Base-by-base conservation (phyloP, 2,329 filamentous ascomycete genomes). In the Rutstroemia sydowiana region DNA sequence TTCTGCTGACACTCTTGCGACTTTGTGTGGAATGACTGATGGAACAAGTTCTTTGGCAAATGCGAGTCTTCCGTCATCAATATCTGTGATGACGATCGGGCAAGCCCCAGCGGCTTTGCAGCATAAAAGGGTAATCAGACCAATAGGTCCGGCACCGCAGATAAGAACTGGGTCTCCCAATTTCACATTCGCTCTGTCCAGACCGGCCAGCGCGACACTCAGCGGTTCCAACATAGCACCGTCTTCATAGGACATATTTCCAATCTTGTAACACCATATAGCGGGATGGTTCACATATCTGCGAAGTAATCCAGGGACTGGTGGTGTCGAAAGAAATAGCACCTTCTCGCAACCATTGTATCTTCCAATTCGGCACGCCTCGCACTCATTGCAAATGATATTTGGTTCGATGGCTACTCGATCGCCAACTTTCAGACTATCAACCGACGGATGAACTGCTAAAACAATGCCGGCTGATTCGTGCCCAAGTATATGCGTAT, bases 201-300 rank as follows among this genome's bases (percentile, higher is more conserved):
- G 81, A 13, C 87, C 90, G 2, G 92, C 91, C 36, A 97, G 77
- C 3, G 90, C 88, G 5, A 97, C 93, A 60, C 83, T 88, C 47
- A 97, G 77, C 1, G 92, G 92, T 74, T 97, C 93, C 40, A 97
- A 75, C 72, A 96, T 77, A 13, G 91, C 87, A 48, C 92, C 93
- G 66, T 95, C 82, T 73, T 97, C 92, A 66, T 83, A 97, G 51
- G 83, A 86, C 86, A 97, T 91, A 69, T 88, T 75, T 44, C 88
- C 88, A 61, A 97, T 93, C 76, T 95, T 95, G 76, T 96, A 89
- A 73, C 92, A 96, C 90, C 91, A 96, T 45, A 86, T 77, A 18
- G 91, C 90, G 2, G 89, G 91, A 74, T 96, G 92, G 74, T 92
- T 95, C 72, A 96, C 87, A 69, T 96, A 96, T 69, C 92, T 82